A percentile compares a stretch with the other conserved stretches of the same genome.
Conservation (phyloP, 495 filamentous ascomycete genomes). For the Articulospora tetracladia region DNA sequence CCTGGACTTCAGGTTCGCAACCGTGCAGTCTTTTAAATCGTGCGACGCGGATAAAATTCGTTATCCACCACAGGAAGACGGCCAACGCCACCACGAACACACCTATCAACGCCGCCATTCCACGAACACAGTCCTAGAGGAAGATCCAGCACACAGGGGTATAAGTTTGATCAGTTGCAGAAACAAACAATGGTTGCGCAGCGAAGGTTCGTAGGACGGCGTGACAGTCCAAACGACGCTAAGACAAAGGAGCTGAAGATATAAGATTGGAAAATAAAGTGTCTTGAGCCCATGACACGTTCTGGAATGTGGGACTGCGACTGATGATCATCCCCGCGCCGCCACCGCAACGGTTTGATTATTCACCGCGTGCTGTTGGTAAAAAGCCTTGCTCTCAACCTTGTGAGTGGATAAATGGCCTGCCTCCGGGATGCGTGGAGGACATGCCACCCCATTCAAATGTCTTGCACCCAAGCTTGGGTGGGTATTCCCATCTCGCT, state of each 20-base stretch:
- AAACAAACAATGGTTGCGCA: neutral
- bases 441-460: too few species aligned
- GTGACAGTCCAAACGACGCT: neutral
- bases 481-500: neutral
- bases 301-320: neutral
- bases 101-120: neutral
- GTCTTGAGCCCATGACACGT: too few species aligned
- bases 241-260: neutral
- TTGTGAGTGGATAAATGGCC: too few species aligned
- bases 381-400: too few species aligned
- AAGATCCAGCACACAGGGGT: neutral
- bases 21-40: slow-evolving; percentile 16
- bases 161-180: neutral
- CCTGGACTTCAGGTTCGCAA: slow-evolving; percentile 11
- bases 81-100: neutral
- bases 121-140: neutral
- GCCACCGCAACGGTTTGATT: neutral
- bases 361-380: too few species aligned
- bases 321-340: neutral
- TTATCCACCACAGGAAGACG: neutral
- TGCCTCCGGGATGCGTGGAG: too few species aligned
- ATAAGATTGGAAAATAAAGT: neutral
- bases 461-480: neutral
- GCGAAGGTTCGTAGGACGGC: neutral
- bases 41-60: neutral